Conservation (phyloP, 225 moss, liverwort and hornwort species). For the Rhytidiadelphus loreus region DNA sequence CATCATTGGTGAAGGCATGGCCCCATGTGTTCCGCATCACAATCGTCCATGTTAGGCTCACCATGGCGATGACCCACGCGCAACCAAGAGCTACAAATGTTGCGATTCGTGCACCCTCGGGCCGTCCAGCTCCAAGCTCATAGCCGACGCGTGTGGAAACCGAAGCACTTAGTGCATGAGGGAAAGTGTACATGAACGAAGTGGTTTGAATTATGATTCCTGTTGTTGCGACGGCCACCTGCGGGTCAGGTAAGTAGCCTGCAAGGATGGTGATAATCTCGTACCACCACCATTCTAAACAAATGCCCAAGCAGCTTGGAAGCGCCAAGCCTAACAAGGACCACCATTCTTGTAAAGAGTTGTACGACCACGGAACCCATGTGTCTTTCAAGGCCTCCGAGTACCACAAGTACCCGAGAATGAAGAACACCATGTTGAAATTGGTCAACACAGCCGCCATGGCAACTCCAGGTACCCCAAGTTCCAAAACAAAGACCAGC, state of each 20-base stretch:
- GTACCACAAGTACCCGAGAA: constrained; percentile 58
- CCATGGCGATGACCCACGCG: constrained; percentile 39
- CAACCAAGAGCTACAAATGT: constrained; percentile 53
- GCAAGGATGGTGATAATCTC: constrained; percentile 81
- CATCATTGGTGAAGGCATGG: constrained; percentile 51
- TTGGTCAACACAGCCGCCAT: constrained; percentile 75
- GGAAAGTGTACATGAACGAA: constrained; percentile 73
- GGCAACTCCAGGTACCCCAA: constrained; percentile 74
- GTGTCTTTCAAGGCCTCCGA: constrained; percentile 51
- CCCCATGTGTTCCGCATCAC: constrained; percentile 63
- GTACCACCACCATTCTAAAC: constrained; percentile 97
- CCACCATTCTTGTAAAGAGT: constrained; percentile 61
- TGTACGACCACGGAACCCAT: constrained; percentile 62
- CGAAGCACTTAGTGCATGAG: constrained; percentile 58
- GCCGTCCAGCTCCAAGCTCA: constrained; percentile 68
- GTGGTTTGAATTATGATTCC: constrained; percentile 85
- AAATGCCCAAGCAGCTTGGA: constrained; percentile 76
- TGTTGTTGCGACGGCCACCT: constrained; percentile 53
- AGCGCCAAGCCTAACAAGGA: constrained; percentile 55
- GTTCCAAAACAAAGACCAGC: constrained; percentile 53
- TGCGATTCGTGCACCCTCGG: constrained; percentile 38
- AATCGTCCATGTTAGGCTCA: constrained; percentile 60
- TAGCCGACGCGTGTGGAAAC: constrained; percentile 75
- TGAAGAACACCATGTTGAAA: constrained; percentile 78
- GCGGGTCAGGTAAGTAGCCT: constrained; percentile 67